Conservation (phyloP, 257 asterid species). For the Ocimum tenuiflorum region DNA sequence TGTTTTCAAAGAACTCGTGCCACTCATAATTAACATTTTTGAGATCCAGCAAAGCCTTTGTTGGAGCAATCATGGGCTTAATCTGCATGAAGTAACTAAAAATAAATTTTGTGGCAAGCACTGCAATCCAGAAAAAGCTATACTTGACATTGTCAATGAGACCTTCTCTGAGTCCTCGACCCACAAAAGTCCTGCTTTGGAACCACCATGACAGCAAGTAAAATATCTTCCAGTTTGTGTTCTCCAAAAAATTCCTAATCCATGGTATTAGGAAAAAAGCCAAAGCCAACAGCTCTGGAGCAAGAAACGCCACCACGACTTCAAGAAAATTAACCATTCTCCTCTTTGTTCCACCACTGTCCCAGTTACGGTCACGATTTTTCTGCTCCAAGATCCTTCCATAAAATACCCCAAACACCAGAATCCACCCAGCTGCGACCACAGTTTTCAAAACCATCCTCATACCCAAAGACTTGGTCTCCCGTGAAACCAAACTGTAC, state of each 20-base stretch:
- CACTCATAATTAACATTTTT: slow-evolving; percentile 56
- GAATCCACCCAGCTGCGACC: slow-evolving; percentile 77
- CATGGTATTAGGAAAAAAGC: slow-evolving; percentile 76
- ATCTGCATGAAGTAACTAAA: slow-evolving; percentile 97
- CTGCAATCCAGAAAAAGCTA: slow-evolving; percentile 71
- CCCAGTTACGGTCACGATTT: slow-evolving; percentile 46
- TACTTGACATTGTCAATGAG: slow-evolving; percentile 82
- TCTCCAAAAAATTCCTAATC: slow-evolving; percentile 84
- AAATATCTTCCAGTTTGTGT: slow-evolving; percentile 79
- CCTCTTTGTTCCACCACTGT: slow-evolving; percentile 33
- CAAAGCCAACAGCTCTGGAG: slow-evolving; percentile 74
- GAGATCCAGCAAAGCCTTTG: slow-evolving; percentile 51
- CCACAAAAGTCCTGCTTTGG: slow-evolving; percentile 84
- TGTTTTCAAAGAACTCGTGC: slow-evolving; percentile 64
- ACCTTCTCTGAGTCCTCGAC: slow-evolving; percentile 97
- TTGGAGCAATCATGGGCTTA: slow-evolving; percentile 81
- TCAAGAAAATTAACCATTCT: slow-evolving; percentile 62
- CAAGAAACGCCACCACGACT: slow-evolving; percentile 61
- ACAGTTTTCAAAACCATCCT: slow-evolving; percentile 78
- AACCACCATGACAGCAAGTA: slow-evolving; percentile 94
- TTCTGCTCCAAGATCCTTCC: slow-evolving; percentile 67
- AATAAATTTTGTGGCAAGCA: slow-evolving; percentile 71
- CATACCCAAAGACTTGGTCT: slow-evolving; percentile 69
- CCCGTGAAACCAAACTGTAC: slow-evolving; percentile 75
- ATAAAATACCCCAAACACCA: slow-evolving; percentile 74